Conservation (phyloP, 2,329 filamentous ascomycete species). For the Teratosphaeria pseudoeucalypti region DNA sequence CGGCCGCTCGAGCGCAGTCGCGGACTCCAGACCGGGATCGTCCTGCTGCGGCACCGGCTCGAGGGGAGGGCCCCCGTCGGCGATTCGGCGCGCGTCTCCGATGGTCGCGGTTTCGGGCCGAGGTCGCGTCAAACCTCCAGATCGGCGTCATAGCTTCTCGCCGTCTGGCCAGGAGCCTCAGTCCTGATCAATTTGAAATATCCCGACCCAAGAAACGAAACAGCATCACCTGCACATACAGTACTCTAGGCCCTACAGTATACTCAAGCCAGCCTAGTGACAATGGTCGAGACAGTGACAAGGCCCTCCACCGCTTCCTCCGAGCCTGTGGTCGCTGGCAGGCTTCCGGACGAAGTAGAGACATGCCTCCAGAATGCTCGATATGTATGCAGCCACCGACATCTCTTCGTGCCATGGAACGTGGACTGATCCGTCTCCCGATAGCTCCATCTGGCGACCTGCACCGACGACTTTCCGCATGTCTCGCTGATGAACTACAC, state of each 20-base stretch:
- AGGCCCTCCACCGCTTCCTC: constrained; percentile 52
- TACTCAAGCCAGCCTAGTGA: not conserved
- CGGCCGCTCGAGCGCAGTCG: not conserved
- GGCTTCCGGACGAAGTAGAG: constrained; percentile 73
- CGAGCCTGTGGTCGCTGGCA: constrained; percentile 56
- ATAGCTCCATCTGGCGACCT: constrained; percentile 91
- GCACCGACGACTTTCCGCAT: constrained; percentile 70
- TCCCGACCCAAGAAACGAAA: not conserved
- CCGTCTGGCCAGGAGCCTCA: not conserved
- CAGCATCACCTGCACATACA: not conserved
- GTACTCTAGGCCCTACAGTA: too few relatives aligned
- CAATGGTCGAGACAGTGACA: constrained; percentile 7
- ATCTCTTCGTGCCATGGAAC: not conserved
- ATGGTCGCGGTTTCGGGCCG: not conserved
- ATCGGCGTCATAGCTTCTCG: not conserved
- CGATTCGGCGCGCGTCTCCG: not conserved
- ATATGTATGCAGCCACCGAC: constrained; percentile 53
- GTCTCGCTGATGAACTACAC: constrained; percentile 99
- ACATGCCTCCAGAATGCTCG: constrained; percentile 88
- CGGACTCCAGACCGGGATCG: not conserved
- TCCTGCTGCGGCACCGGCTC: not conserved
- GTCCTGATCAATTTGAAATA: not conserved
- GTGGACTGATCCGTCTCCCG: not conserved
- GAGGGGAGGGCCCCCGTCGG: too few relatives aligned
- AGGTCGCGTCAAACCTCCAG: not conserved